Base-by-base conservation (phyloP, 2,329 filamentous ascomycete genomes). In the Hypoxylon sp. region DNA sequence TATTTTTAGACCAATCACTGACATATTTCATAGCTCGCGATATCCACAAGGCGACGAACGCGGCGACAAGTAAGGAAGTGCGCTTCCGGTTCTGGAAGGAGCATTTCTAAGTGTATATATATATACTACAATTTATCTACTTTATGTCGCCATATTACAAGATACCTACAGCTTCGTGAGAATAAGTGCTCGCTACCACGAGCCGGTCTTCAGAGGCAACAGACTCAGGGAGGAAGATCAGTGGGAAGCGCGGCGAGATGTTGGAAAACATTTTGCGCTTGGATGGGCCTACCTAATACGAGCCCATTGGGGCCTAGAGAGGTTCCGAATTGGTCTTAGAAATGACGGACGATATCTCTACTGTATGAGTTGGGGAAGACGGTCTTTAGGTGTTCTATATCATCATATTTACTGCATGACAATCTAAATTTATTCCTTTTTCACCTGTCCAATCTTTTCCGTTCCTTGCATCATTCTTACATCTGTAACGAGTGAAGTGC, bases 11-110 rank as follows among this genome's bases (percentile, higher is more conserved):
- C 13, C 5, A 7, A 26, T 20, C 52, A 31, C 73, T 79, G 69
- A 79, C 68, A 25, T n/a, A 7, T n/a, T 36, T 36, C 34, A 77
- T 82, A 74, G 93, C 93, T 5, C 83, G 91, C 61, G 84, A 90
- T 65, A 97, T 99, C 69, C 88, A 89, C 72, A 83, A 84, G 68
- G 92, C 93, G 11, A 89, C 90, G 61, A 89, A 88, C 67, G 71
- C 78, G 43, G 87, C 88, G 11, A 89, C 85, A 8, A 85, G 82
- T 26, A 83, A 83, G 57, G 89, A 96, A 62, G 91, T 99, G 49
- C 84, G 87, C 66, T 99, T 97, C 77, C 89, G 90, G 65, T 99
- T 99, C 79, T 99, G 94, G 94, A 99, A 99, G 78, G 94, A 99
- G 74, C 93, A 99, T 69, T 87, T 87, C 69, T 87, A 79, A 69